Evolutionary conservation across 2,329 filamentous ascomycete genomes (phyloP).

Genomic region (Claviceps sp.): DNA sequence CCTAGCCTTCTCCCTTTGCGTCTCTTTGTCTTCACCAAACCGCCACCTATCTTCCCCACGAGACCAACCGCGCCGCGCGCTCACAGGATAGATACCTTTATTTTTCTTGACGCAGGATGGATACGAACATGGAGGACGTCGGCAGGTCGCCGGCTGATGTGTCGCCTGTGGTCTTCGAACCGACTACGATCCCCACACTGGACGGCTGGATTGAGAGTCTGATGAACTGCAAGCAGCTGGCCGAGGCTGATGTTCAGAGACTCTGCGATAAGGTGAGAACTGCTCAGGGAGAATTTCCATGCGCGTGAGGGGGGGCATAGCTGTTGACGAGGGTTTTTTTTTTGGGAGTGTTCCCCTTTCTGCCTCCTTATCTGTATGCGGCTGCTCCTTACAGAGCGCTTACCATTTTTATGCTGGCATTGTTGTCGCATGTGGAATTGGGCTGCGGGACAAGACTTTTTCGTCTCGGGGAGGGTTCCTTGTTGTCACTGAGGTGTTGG

Average conservation of each 20-base stretch:
- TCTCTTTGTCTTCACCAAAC: no score
- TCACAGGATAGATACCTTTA: slow-evolving; percentile 7
- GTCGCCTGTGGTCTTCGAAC: slow-evolving; percentile 59
- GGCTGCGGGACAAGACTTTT: not conserved
- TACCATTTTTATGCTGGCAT: not conserved
- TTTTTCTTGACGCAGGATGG: slow-evolving; percentile 41
- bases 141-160: slow-evolving; percentile 72
- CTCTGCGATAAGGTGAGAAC: slow-evolving; percentile 82
- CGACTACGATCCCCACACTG: slow-evolving; percentile 79
- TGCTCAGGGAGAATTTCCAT: not conserved
- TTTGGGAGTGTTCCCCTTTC: not conserved
- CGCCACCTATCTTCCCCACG: slow-evolving; percentile 6
- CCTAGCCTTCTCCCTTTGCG: slow-evolving; percentile 6
- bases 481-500: not conserved
- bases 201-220: slow-evolving; percentile 98
- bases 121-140: slow-evolving; percentile 98
- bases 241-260: slow-evolving; percentile 86
- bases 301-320: not conserved
- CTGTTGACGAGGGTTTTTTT: not conserved
- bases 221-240: slow-evolving; percentile 97
- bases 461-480: not conserved
- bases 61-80: slow-evolving; percentile 8
- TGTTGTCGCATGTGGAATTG: not conserved
- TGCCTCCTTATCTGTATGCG: not conserved
- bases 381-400: not conserved